Percentiles rank a stretch among this genome's conserved stretches.
phyloP scores from a whole-genome alignment of 2,329 filamentous ascomycete genomes.

The Epichloe hybrida region DNA sequence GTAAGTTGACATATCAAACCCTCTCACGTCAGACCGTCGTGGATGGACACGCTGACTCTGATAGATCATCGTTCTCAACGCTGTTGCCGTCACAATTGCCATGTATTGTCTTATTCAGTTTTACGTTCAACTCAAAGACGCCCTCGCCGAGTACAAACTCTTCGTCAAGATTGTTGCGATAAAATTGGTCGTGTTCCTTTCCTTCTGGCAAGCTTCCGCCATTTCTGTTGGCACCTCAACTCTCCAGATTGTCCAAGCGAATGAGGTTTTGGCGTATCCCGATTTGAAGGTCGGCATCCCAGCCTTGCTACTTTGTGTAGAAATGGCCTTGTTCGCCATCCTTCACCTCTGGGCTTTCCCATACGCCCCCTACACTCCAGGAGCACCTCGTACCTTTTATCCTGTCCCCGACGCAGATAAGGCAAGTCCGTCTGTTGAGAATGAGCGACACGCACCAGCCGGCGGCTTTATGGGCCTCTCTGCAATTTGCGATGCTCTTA shows the following conservation, averaged over 20 bases:
- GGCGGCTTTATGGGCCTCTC: conserved; percentile 52
- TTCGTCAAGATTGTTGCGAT: conserved; percentile 76
- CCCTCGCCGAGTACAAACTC: conserved; percentile 55
- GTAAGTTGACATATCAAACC: conserved; percentile 27
- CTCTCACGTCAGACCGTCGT: too few relatives aligned
- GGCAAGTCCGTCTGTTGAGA: conserved; percentile 27
- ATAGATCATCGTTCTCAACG: conserved; percentile 54
- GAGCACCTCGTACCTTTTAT: conserved; percentile 32
- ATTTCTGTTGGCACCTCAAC: conserved; percentile 41
- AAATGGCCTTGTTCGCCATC: conserved; percentile 71
- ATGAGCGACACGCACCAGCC: conserved; percentile 35
- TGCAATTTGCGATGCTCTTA: conserved; percentile 59
- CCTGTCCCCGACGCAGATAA: conserved; percentile 29
- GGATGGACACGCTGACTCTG: conserved; percentile 4
- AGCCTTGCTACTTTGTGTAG: conserved; percentile 61
- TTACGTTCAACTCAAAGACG: conserved; percentile 60
- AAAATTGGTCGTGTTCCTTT: conserved; percentile 83
- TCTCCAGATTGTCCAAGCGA: conserved; percentile 49
- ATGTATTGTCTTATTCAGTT: conserved; percentile 88
- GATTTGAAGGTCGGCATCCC: conserved; percentile 76
- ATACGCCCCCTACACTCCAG: conserved; percentile 52
- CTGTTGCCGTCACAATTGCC: conserved; percentile 59
- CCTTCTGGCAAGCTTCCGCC: conserved; percentile 63
- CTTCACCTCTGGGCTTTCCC: conserved; percentile 76
- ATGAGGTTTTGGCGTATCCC: conserved; percentile 48